These are phyloP conservation scores for Monascus purpureus DNA, from an alignment of 495 filamentous ascomycete species.

Conservation along the genomic window DNA sequence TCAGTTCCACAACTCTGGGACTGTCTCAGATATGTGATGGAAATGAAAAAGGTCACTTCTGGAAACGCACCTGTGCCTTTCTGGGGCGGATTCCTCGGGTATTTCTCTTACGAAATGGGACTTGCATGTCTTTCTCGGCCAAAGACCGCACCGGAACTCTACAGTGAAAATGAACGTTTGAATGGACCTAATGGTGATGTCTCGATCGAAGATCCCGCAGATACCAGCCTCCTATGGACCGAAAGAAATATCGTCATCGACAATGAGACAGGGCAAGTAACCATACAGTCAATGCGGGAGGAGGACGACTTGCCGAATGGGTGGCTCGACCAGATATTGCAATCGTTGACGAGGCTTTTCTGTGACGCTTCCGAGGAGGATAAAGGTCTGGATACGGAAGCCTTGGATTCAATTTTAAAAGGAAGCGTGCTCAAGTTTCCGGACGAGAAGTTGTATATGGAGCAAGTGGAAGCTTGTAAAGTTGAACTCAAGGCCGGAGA, in stretches of 20 bases:
- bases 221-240: constrained; percentile 65
- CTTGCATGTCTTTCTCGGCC: constrained; percentile 34
- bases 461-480: constrained; percentile 56
- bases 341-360: constrained; percentile 8
- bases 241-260: constrained; percentile 73
- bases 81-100: constrained; percentile 82
- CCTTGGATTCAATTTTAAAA: constrained; percentile 20
- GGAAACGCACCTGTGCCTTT: constrained; percentile 44
- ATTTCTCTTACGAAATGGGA: constrained; percentile 79
- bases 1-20: constrained; percentile 28
- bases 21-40: constrained; percentile 37
- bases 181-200: constrained; percentile 3
- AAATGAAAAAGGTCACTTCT: constrained; percentile 29
- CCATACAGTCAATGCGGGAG: constrained; percentile 46
- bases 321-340: constrained; percentile 26
- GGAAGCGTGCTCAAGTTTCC: constrained; percentile 27
- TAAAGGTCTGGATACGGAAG: constrained; percentile 7
- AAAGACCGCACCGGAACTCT: constrained; percentile 4
- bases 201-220: constrained; percentile 39
- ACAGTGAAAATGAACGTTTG: neutral
- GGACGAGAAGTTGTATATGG: constrained; percentile 40
- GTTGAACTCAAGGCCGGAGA: constrained; percentile 59
- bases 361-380: neutral
- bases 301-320: constrained; percentile 16
- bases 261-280: constrained; percentile 42